These are phyloP conservation scores for Sporisorium sorghi DNA, from an alignment of 1,284 basidiomycete genomes.

Conservation along the genomic window DNA sequence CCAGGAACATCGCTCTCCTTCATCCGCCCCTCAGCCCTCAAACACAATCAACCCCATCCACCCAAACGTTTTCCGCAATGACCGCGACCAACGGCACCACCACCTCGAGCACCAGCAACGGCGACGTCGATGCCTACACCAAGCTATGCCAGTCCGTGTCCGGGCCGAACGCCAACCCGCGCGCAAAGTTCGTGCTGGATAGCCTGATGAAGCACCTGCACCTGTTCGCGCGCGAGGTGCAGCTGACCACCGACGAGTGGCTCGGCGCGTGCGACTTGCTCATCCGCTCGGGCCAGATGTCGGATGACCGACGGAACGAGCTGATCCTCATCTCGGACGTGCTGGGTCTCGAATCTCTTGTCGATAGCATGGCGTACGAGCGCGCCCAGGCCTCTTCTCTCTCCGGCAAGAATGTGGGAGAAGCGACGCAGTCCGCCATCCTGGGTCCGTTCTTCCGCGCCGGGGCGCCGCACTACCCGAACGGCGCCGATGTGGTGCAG, in stretches of 20 bases:
- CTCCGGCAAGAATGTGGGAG: conserved; percentile 39
- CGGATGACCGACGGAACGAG: conserved; percentile 69
- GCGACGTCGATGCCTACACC: conserved; percentile 40
- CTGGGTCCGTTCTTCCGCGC: conserved; percentile 69
- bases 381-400: conserved; percentile 20
- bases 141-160: conserved; percentile 40
- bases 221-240: conserved; percentile 68
- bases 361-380: conserved; percentile 59
- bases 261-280: conserved; percentile 69
- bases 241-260: conserved; percentile 70
- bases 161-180: conserved; percentile 63
- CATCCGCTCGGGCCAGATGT: conserved; percentile 69
- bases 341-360: conserved; percentile 69
- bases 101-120: conserved; percentile 11
- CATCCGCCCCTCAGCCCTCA: neutral
- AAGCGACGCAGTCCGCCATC: conserved; percentile 63
- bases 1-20: neutral
- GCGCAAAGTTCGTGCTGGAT: conserved; percentile 68
- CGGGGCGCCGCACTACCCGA: conserved; percentile 66
- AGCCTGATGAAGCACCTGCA: conserved; percentile 69
- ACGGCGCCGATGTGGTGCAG: conserved; percentile 59
- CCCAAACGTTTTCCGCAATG: conserved; percentile 8
- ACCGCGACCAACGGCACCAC: conserved; percentile 33
- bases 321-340: conserved; percentile 70
- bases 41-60: neutral